These are phyloP conservation scores for Penicillium verhagenii DNA, from an alignment of 495 filamentous ascomycete species.

Conservation along the genomic window DNA sequence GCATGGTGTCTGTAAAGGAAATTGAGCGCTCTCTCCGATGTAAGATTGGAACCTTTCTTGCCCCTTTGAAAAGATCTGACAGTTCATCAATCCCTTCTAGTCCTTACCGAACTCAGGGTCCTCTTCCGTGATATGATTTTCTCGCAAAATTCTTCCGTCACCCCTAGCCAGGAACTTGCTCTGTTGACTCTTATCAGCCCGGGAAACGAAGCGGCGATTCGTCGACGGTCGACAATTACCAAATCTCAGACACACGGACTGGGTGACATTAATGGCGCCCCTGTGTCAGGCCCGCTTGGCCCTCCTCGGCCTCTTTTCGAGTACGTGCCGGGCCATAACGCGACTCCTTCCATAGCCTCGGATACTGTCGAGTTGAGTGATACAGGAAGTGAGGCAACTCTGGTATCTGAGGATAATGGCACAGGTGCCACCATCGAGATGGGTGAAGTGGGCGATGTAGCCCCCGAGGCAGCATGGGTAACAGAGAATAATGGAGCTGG, in stretches of 20 bases:
- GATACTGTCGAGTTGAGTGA: conserved; percentile 21
- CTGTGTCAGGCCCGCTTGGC: conserved; percentile 51
- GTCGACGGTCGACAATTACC: conserved; percentile 54
- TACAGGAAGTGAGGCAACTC: conserved; percentile 50
- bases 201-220: conserved; percentile 55
- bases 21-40: conserved; percentile 68
- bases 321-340: conserved; percentile 12
- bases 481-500: conserved; percentile 32
- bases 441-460: conserved; percentile 28
- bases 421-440: conserved; percentile 6
- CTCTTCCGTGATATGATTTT: conserved; percentile 73
- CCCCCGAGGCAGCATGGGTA: conserved; percentile 55
- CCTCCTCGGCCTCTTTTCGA: conserved; percentile 36
- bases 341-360: conserved; percentile 13
- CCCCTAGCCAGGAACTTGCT: conserved; percentile 75
- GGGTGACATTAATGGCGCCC: conserved; percentile 52
- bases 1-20: conserved; percentile 57
- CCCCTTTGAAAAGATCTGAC: neutral
- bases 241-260: conserved; percentile 37
- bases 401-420: conserved; percentile 41
- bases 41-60: conserved; percentile 40
- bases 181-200: conserved; percentile 72
- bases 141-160: conserved; percentile 51
- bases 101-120: conserved; percentile 66
- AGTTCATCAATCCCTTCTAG: conserved; percentile 34